Base-by-base conservation (phyloP, 345 rosid genomes). In the Acer saccharum region DNA sequence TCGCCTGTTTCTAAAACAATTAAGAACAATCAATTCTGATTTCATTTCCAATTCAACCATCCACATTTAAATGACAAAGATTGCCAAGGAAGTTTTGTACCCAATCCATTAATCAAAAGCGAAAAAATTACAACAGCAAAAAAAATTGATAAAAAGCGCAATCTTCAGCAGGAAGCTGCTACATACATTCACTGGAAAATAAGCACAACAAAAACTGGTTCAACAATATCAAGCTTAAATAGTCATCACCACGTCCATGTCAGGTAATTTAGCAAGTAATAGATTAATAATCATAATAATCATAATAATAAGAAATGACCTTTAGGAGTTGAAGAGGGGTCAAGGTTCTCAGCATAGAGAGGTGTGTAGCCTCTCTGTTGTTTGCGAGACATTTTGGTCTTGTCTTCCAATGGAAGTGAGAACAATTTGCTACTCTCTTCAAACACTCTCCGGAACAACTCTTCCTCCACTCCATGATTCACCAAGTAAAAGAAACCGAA, bases 401-500 rank as follows among this genome's bases (percentile, higher is more conserved):
- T 95, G 73, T 86, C 90, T 35, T 79, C 90, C 66, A 86, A 17
- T 6, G 92, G 91, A 21, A 95, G 89, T n/a, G 89, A 87, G 84
- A 95, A 95, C 35, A 95, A 86, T 60, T 85, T 88, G 44, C 79
- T 79, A 71, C 91, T 89, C 88, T 89, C 89, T n/a, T 72, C 75
- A 0, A 95, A 70, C 58, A 87, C 91, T 39, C 66, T 64, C 2
- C 57, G 43, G 23, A 90, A n/a, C 52, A 93, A 72, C 43, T 87
- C 92, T 68, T 85, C 88, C 57, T 90, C 88, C 2, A 92, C 85
- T 5, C 93, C 98, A 71, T 95, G 99, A 77, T 95, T 95, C 78
- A 87, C 89, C 2, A 93, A 83, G 84, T 91, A 95, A 79, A 93
- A 95, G 93, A 92, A 95, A 18, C 98, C 98, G 77, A 86, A 82